phyloP scores from a whole-genome alignment of 257 asterid genomes.

The Avicennia marina region DNA sequence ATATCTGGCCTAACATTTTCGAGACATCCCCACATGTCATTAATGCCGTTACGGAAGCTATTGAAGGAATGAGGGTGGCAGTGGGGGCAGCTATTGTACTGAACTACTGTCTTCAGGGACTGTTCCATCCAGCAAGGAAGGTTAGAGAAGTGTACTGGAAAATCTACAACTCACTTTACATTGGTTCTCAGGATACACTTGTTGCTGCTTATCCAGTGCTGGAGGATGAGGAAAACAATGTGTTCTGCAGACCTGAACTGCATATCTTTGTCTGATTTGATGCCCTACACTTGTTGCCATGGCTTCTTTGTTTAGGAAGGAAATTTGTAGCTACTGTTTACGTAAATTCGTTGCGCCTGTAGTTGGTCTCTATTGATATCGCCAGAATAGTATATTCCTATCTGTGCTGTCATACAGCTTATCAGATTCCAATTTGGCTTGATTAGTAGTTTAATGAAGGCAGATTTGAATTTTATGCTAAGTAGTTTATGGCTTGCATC shows the following conservation, averaged over 20 bases:
- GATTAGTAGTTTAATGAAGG: too few relatives aligned
- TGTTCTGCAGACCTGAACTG: slow-evolving; percentile 68
- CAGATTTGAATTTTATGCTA: too few relatives aligned
- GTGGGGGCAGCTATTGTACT: slow-evolving; percentile 75
- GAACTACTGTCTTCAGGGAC: slow-evolving; percentile 82
- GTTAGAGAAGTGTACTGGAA: slow-evolving; percentile 95
- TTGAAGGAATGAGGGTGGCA: slow-evolving; percentile 91
- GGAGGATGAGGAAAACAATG: slow-evolving; percentile 62
- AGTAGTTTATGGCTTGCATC: too few relatives aligned
- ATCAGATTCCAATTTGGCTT: too few relatives aligned
- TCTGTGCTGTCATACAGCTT: too few relatives aligned
- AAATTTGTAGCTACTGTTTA: too few relatives aligned
- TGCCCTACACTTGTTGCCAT: too few relatives aligned
- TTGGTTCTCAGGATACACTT: slow-evolving; percentile 82
- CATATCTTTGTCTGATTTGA: slow-evolving; percentile 59
- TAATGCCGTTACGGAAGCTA: slow-evolving; percentile 86
- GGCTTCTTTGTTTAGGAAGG: too few relatives aligned
- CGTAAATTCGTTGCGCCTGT: too few relatives aligned
- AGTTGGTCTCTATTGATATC: too few relatives aligned
- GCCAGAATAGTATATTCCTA: too few relatives aligned
- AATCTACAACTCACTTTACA: slow-evolving; percentile 73
- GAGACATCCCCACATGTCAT: slow-evolving; percentile 92
- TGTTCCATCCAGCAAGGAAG: slow-evolving; percentile 91
- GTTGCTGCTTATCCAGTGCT: slow-evolving; percentile 84
- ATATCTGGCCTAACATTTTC: slow-evolving; percentile 86